phyloP scores from a whole-genome alignment of 2,329 filamentous ascomycete species.

The Fusarium paranaense region DNA sequence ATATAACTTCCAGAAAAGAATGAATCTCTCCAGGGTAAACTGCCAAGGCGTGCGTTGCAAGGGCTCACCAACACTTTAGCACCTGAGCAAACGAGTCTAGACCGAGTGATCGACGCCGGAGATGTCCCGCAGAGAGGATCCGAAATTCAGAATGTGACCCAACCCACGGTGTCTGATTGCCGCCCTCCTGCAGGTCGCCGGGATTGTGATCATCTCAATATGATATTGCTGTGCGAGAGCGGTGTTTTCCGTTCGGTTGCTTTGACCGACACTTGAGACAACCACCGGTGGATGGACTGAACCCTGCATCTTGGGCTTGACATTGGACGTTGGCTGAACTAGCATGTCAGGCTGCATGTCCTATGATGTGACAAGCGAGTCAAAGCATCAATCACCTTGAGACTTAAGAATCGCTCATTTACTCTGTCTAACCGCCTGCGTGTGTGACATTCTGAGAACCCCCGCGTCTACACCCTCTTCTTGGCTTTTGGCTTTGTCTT shows the following conservation, averaged over 20 bases:
- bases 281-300: neutral
- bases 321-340: slow-evolving; percentile 4
- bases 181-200: slow-evolving; percentile 26
- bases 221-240: neutral
- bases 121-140: neutral
- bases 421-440: neutral
- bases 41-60: neutral
- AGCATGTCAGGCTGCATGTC: neutral
- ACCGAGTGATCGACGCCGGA: slow-evolving; percentile 32
- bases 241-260: neutral
- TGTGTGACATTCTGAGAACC: neutral
- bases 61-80: neutral
- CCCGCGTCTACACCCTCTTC: neutral
- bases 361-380: slow-evolving; percentile 11
- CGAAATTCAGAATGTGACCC: slow-evolving; percentile 15
- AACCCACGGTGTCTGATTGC: slow-evolving; percentile 3
- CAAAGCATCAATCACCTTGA: neutral
- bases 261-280: slow-evolving; percentile 32
- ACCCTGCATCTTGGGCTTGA: slow-evolving; percentile 5
- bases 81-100: slow-evolving; percentile 16
- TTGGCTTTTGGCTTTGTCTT: neutral
- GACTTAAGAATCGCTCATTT: neutral
- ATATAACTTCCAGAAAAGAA: neutral
- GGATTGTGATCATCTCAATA: slow-evolving; percentile 19
- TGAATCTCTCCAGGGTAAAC: neutral